phyloP scores from a whole-genome alignment of 2,329 filamentous ascomycete genomes.

The Drechslerella stenobrocha region DNA sequence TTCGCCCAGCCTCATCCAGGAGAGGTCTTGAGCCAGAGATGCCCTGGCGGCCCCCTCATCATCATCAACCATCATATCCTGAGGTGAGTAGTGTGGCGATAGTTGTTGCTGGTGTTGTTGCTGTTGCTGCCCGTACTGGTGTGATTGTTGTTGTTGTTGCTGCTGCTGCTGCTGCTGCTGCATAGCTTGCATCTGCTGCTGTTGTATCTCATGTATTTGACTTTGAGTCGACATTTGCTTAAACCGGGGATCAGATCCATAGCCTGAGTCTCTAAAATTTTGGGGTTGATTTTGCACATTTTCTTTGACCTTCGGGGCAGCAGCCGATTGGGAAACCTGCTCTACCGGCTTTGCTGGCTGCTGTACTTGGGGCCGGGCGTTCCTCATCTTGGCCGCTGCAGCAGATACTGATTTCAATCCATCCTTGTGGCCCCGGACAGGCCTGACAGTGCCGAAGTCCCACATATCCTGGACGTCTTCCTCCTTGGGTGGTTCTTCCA shows the following conservation, averaged over 20 bases:
- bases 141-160: constrained; percentile 21
- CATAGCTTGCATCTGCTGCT: constrained; percentile 57
- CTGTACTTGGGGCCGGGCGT: constrained; percentile 60
- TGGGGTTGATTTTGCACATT: constrained; percentile 25
- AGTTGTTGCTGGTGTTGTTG: constrained; percentile 50
- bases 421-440: constrained; percentile 66
- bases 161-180: constrained; percentile 50
- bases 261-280: constrained; percentile 45
- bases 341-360: constrained; percentile 29
- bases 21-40: constrained; percentile 54
- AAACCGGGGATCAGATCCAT: constrained; percentile 57
- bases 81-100: constrained; percentile 25
- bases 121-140: constrained; percentile 42
- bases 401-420: constrained; percentile 42
- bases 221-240: constrained; percentile 63
- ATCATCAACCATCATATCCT: constrained; percentile 52
- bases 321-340: constrained; percentile 9
- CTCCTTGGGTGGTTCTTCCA: constrained; percentile 61
- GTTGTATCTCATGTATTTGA: constrained; percentile 64
- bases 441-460: constrained; percentile 95
- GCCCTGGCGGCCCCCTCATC: constrained; percentile 53
- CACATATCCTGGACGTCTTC: constrained; percentile 80
- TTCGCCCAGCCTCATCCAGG: constrained; percentile 54
- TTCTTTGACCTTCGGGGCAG: constrained; percentile 27
- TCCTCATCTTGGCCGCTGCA: constrained; percentile 55